These are phyloP conservation scores for Nannizzia gypsea DNA, from an alignment of 2,329 filamentous ascomycete genomes.

Conservation along the genomic window DNA sequence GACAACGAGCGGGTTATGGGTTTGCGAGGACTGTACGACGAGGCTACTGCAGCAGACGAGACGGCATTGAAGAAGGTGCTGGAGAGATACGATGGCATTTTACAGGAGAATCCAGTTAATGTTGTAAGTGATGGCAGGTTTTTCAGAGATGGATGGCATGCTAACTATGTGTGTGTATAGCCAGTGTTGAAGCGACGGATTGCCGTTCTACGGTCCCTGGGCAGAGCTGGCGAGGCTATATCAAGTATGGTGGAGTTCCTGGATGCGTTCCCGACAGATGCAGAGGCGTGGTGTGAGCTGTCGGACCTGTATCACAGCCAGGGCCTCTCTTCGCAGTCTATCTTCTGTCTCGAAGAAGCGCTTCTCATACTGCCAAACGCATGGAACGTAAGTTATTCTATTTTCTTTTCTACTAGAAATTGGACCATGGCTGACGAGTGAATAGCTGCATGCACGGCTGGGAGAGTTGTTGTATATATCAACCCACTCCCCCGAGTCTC, in stretches of 20 bases:
- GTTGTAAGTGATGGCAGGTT: slow-evolving; percentile 44
- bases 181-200: slow-evolving; percentile 75
- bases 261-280: slow-evolving; percentile 76
- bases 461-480: slow-evolving; percentile 74
- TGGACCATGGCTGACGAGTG: no score
- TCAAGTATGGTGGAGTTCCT: slow-evolving; percentile 61
- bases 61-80: slow-evolving; percentile 57
- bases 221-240: slow-evolving; percentile 59
- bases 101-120: slow-evolving; percentile 64
- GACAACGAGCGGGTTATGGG: slow-evolving; percentile 80
- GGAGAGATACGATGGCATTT: slow-evolving; percentile 62
- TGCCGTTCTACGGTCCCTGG: slow-evolving; percentile 64
- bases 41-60: slow-evolving; percentile 61
- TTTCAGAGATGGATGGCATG: not conserved
- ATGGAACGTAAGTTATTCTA: slow-evolving; percentile 69
- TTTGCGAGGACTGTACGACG: slow-evolving; percentile 68
- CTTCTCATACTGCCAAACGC: slow-evolving; percentile 77
- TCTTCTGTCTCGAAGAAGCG: slow-evolving; percentile 84
- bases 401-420: not conserved
- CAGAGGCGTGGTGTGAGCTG: slow-evolving; percentile 86
- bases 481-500: slow-evolving; percentile 25
- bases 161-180: slow-evolving; percentile 31
- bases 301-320: slow-evolving; percentile 74
- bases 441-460: slow-evolving; percentile 69
- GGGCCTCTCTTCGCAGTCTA: slow-evolving; percentile 67